Conservation (phyloP, 2,329 filamentous ascomycete genomes). For the Botrytis byssoidea region DNA sequence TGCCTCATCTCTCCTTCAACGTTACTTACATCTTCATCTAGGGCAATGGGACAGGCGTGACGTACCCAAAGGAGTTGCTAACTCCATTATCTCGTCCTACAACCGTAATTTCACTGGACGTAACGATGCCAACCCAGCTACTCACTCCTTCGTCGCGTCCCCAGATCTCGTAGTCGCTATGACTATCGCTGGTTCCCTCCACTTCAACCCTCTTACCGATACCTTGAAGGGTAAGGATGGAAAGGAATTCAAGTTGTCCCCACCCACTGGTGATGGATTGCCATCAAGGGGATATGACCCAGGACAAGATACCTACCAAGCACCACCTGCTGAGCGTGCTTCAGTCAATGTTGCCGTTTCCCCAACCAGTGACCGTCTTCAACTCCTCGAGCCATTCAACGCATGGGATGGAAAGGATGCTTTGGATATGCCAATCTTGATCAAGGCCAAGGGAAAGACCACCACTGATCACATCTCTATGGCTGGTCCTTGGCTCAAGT, state of each 20-base stretch:
- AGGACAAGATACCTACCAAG: conserved; percentile 92
- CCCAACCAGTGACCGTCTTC: conserved; percentile 88
- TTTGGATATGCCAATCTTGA: conserved; percentile 79
- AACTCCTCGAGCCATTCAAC: conserved; percentile 82
- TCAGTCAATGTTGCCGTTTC: conserved; percentile 77
- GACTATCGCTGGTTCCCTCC: conserved; percentile 76
- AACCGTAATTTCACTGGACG: conserved; percentile 99
- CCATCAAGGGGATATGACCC: conserved; percentile 83
- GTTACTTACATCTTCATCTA: too few species aligned
- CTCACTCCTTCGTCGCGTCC: conserved; percentile 89
- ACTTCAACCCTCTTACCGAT: conserved; percentile 95
- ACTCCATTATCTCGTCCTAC: conserved; percentile 98
- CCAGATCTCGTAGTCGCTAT: conserved; percentile 87
- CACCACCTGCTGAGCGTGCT: conserved; percentile 76
- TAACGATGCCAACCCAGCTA: conserved; percentile 94
- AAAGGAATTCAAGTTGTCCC: conserved; percentile 87
- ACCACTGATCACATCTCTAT: conserved; percentile 97
- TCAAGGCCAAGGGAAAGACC: conserved; percentile 96
- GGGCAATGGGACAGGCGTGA: conserved; percentile 94
- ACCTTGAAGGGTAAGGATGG: conserved; percentile 91
- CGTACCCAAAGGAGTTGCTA: conserved; percentile 70
- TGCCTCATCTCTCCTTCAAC: too few species aligned
- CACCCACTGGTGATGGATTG: conserved; percentile 78
- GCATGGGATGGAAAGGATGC: conserved; percentile 93
- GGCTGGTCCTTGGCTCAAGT: conserved; percentile 97